Base-by-base conservation (phyloP, 805 yeast species). In the Ogataea allantospora region DNA sequence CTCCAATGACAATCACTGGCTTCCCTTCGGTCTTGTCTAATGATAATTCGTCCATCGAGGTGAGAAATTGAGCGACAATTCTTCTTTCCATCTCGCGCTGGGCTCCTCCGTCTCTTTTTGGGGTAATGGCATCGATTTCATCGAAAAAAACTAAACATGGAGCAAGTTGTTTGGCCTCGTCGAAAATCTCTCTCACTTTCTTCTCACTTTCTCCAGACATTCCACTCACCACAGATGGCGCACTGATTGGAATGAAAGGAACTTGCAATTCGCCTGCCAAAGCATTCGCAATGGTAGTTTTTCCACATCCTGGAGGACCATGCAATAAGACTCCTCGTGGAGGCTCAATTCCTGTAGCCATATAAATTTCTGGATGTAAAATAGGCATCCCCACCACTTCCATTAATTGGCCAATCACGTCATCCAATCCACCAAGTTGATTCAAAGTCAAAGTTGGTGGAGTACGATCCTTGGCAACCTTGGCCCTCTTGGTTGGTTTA, bases 281-380 rank as follows among this genome's bases (percentile, higher is more conserved):
- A 0, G 98, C 96, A 60, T 88, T 88, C 3, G 99, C 99, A 37
- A 93, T 80, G 28, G 96, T 83, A 0, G 99, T 93, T 55, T 93
- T 93, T 59, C 99, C 99, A 68, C 99, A 93, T 11, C 99, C 99
- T 2, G 98, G 99, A 0, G 99, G 99, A 0, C 99, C 99, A 60
- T 91, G 95, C 9, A 91, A 63, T 11, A 91, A 65, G n/a, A 91
- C 78, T 23, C 99, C 99, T 40, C 96, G 71, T 13, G 98, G 95
- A 12, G 97, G 97, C 49, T 88, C 95, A 10, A 89, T 89, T 17
- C 98, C 98, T 0, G 95, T 83, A 6, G 89, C 72, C 16, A 68
- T 48, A 57, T 87, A 93, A 2, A 93, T 85, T 60, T 93, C 99
- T 0, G 98, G 97, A 54, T 93, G 98, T 14, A 85, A 63, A 21